These are phyloP conservation scores for Phlebopus sp. DNA, from an alignment of 1,284 basidiomycete species.

Conservation along the genomic window DNA sequence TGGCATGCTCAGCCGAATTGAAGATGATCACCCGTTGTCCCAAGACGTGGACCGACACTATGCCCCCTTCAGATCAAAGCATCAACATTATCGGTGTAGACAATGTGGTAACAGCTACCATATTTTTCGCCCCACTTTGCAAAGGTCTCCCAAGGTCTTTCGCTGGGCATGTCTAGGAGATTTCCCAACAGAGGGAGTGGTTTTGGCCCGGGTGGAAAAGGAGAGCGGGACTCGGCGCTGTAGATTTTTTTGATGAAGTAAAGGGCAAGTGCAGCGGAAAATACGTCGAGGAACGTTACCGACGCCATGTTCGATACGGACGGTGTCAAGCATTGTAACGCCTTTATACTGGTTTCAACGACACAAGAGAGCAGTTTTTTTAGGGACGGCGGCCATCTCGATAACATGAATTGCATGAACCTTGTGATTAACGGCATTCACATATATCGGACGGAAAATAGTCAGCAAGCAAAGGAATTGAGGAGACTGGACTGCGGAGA, in stretches of 20 bases:
- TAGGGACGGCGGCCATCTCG: constrained; percentile 21
- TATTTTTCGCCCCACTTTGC: constrained; percentile 51
- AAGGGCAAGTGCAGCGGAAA: constrained; percentile 27
- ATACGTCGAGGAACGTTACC: too few species aligned
- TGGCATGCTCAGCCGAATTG: constrained; percentile 8
- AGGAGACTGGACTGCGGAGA: too few species aligned
- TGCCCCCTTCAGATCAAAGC: background rate
- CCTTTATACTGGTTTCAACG: too few species aligned
- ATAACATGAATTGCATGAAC: too few species aligned
- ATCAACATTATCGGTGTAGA: background rate
- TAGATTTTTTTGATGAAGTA: constrained; percentile 33
- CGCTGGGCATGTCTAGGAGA: constrained; percentile 50
- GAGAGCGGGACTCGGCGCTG: constrained; percentile 18
- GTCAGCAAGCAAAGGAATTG: too few species aligned
- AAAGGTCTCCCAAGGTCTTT: constrained; percentile 54
- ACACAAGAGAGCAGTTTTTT: too few species aligned
- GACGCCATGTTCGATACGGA: constrained; percentile 10
- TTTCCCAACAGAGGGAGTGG: constrained; percentile 52
- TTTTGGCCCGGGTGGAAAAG: constrained; percentile 51
- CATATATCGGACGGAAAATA: too few species aligned
- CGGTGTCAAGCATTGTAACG: background rate
- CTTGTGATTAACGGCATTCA: too few species aligned
- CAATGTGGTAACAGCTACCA: constrained; percentile 31
- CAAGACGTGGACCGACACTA: background rate
- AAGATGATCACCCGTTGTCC: constrained; percentile 14